Base-by-base conservation (phyloP, 2,329 filamentous ascomycete species). In the Aspergillus brasiliensis region DNA sequence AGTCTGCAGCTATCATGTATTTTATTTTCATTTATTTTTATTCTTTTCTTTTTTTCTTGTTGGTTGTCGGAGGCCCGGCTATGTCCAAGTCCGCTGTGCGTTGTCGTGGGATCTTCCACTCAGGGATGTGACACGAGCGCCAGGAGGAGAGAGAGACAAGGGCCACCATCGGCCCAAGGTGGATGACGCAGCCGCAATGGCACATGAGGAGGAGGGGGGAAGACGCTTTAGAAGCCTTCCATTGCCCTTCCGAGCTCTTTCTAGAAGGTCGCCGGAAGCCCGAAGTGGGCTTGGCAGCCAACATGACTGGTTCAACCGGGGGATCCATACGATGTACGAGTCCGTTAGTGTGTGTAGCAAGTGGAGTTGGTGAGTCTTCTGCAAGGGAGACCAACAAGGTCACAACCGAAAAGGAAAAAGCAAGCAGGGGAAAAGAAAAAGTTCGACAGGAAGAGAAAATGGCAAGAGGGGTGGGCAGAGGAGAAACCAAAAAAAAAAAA, bases 201-300 rank as follows among this genome's bases (percentile, higher is more conserved):
- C 55, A 64, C 57, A 63, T 62, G 53, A 52, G 46, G 59, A 40
- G 51, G 25, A 56, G 11, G 31, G 13, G 13, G 31, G 31, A 21
- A 44, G 54, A 38, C 51, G 59, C 53, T 57, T 58, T 60, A 61
- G 60, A 60, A 62, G 54, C 34, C 62, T 62, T 61, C 62, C 62
- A 62, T 62, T 21, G 28, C 37, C 37, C 49, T 65, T 62, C 60
- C 58, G 52, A 61, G 53, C 13, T 58, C 21, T 57, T 65, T 65
- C 64, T 65, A 62, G 64, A 68, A 68, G 66, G 56, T 58, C 60
- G 55, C 15, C 57, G 55, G 65, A 67, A 65, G 59, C 47, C 64
- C 61, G 60, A 59, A 56, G 56, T 56, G 46, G 11, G 51, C 56
- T 65, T 67, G 62, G 65, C 65, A 53, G 28, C 34, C 31, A 34